Conservation (phyloP, 148 eudicot species). For the Gaultheria prostrata region DNA sequence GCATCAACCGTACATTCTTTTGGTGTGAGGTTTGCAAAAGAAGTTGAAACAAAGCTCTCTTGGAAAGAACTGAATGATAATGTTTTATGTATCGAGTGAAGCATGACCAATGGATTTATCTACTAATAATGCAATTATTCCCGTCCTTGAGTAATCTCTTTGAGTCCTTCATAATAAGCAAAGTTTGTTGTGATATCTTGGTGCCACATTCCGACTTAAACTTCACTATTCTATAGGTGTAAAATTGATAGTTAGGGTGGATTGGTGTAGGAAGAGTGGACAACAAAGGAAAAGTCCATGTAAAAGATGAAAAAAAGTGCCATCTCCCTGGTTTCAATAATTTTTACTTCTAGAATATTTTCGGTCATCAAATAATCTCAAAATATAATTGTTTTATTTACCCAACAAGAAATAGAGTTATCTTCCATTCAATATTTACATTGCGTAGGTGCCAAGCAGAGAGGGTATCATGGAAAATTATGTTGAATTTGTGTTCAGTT, state of each 20-base stretch:
- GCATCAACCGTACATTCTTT: neutral
- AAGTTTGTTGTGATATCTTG: neutral
- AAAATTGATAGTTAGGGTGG: conserved; percentile 1
- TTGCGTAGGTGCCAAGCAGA: neutral
- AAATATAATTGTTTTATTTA: neutral
- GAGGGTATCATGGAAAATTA: neutral
- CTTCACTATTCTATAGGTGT: neutral
- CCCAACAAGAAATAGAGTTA: neutral
- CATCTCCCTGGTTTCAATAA: neutral
- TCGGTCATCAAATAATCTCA: neutral
- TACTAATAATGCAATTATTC: neutral
- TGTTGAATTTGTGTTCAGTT: neutral
- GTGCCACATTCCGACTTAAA: neutral
- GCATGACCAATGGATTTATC: neutral
- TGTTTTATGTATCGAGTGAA: neutral
- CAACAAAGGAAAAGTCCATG: neutral
- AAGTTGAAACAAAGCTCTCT: neutral
- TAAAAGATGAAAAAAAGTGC: neutral
- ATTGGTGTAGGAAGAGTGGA: neutral
- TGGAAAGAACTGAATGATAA: neutral
- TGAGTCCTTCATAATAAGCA: neutral
- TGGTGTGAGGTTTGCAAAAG: neutral
- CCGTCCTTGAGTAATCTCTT: neutral
- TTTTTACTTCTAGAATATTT: neutral
- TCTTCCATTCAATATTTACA: neutral